Base-by-base conservation (phyloP, 306 rosid genomes). In the Castanea crenata region DNA sequence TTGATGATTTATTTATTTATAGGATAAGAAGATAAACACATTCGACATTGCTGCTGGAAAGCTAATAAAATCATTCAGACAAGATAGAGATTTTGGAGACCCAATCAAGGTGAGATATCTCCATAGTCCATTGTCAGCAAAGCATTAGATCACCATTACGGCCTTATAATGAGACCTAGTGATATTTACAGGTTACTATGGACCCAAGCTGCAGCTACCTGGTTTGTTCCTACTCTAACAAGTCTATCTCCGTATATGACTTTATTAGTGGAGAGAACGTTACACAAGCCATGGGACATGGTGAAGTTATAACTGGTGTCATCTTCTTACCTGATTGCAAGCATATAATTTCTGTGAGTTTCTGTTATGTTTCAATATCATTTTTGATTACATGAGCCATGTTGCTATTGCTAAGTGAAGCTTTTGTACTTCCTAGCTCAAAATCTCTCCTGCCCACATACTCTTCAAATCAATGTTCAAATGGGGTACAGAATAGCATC, bases 281-380 rank as follows among this genome's bases (percentile, higher is more conserved):
- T 58, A 81, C 88, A 52, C 89, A 85, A 81, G 92, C 91, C 71
- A 79, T 76, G 67, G 94, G 94, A 71, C 97, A 92, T 80, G 90
- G 92, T 83, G 97, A 92, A 84, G 82, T 92, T 81, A 86, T 92
- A 55, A 92, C 97, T 72, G 97, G 97, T 72, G 86, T 86, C 85
- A 83, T 92, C 84, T 90, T 92, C 85, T 86, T 89, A 86, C 91
- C 94, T 19, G 97, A 92, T 68, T 90, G 90, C 91, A 88, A 87
- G 86, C 94, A 85, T 74, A 86, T 92, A 75, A 82, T 92, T 79
- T 90, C 93, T 15, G 94, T 92, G 79, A 90, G 94, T 81, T 80
- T 55, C 73, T 67, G 76, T 67, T 29, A 23, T 76, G 76, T 67
- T 82, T 76, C 62, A 74, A 63, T 63, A 55, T 78, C 27, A 5